A percentile compares a stretch with the other conserved stretches of the same genome.
Conservation (phyloP, 331 rosid species). For the Erythrophleum ivorense region DNA sequence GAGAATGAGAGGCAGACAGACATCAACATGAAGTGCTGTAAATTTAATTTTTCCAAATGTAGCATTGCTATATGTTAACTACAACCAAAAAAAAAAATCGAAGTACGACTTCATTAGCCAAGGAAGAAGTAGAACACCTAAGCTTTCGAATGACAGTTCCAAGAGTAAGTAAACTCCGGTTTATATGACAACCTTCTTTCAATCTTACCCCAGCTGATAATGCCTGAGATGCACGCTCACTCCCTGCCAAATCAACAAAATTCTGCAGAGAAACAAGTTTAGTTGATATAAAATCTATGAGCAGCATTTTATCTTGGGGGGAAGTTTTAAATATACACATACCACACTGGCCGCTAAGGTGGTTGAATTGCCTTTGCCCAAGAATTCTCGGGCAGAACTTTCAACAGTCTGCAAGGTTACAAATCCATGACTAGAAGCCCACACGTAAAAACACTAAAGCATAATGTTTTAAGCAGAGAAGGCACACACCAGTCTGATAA, state of each 20-base stretch:
- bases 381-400: constrained; percentile 92
- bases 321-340: constrained; percentile 36
- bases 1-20: neutral
- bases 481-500: constrained; percentile 66
- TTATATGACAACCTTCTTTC: constrained; percentile 95
- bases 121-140: constrained; percentile 59
- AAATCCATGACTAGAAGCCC: constrained; percentile 16
- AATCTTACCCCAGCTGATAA: constrained; percentile 81
- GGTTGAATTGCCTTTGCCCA: constrained; percentile 87
- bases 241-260: constrained; percentile 91
- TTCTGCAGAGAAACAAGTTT: constrained; percentile 60
- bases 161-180: constrained; percentile 88
- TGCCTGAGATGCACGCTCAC: constrained; percentile 94
- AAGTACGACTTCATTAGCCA: constrained; percentile 20
- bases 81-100: constrained; percentile 12
- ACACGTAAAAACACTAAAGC: constrained; percentile 21
- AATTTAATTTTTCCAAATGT: neutral
- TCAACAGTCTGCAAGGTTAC: constrained; percentile 70
- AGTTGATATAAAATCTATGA: neutral
- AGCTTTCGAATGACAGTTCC: constrained; percentile 90
- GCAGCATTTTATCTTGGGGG: neutral
- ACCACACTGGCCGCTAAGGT: constrained; percentile 92
- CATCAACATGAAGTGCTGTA: neutral
- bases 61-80: neutral
- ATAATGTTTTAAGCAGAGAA: constrained; percentile 14